A percentile compares a stretch with the other conserved stretches of the same genome.
Evolutionary conservation across 768 basidiomycete species (phyloP).

Genomic region (Leccinum sublutescens): DNA sequence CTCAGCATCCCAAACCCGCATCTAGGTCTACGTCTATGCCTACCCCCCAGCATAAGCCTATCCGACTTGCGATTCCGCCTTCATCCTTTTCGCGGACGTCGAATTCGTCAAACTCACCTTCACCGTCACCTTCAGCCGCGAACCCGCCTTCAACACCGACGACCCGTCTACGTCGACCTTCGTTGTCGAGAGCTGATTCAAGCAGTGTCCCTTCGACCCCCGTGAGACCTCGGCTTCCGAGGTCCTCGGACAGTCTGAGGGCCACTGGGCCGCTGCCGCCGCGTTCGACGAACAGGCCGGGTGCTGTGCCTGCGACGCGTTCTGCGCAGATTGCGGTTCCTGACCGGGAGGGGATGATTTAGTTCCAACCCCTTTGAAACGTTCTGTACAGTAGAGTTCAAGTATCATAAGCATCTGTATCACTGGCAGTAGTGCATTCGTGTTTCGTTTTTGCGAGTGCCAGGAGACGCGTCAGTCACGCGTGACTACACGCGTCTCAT

Average conservation of each 20-base stretch:
- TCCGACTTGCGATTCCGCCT: slow-evolving; percentile 25
- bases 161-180: slow-evolving; percentile 28
- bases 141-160: slow-evolving; percentile 23
- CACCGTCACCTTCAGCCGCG: slow-evolving; percentile 13
- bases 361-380: slow-evolving; percentile 11
- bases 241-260: slow-evolving; percentile 23
- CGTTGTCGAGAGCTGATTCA: slow-evolving; percentile 25
- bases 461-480: slow-evolving; percentile 22
- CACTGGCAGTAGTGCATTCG: neutral
- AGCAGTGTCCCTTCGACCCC: slow-evolving; percentile 23
- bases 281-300: slow-evolving; percentile 64
- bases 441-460: neutral
- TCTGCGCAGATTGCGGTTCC: slow-evolving; percentile 53
- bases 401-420: neutral
- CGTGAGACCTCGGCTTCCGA: slow-evolving; percentile 27
- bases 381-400: too few relatives aligned
- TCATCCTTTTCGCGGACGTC: slow-evolving; percentile 17
- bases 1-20: slow-evolving; percentile 46
- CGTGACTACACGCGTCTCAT: slow-evolving; percentile 21
- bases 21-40: slow-evolving; percentile 9
- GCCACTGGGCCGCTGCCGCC: slow-evolving; percentile 61
- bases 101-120: slow-evolving; percentile 15
- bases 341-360: slow-evolving; percentile 64
- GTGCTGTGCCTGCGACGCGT: slow-evolving; percentile 42
- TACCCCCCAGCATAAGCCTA: slow-evolving; percentile 24